Evolutionary conservation across 495 filamentous ascomycete species (phyloP).

Genomic region (Penicillium turbatum): DNA sequence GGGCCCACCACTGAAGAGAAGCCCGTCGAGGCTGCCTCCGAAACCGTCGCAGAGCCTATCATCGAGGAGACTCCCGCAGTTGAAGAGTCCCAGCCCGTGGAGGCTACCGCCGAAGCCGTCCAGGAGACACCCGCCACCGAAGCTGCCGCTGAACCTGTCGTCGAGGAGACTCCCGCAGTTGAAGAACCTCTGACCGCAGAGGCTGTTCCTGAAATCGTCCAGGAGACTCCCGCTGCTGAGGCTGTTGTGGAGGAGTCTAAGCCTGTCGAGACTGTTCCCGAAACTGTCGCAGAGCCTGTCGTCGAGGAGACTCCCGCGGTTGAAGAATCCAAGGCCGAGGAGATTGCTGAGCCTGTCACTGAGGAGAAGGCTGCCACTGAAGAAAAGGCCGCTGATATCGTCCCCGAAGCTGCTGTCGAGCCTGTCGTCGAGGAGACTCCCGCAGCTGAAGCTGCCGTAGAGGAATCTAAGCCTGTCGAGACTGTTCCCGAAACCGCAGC

Average conservation of each 20-base stretch:
- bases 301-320: constrained; percentile 13
- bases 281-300: not conserved
- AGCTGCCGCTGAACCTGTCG: not conserved
- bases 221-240: constrained; percentile 1
- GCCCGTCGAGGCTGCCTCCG: not conserved
- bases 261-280: constrained; percentile 8
- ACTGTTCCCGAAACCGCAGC: not conserved
- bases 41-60: not conserved
- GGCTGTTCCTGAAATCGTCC: too few species aligned
- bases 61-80: constrained; percentile 4
- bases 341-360: not conserved
- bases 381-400: constrained; percentile 4
- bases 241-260: constrained; percentile 4
- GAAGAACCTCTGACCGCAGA: too few species aligned
- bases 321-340: not conserved
- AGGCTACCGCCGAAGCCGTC: constrained; percentile 12
- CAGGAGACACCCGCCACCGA: constrained; percentile 2
- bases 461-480: not conserved
- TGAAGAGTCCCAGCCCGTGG: not conserved
- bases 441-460: not conserved
- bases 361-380: not conserved
- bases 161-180: constrained; percentile 5
- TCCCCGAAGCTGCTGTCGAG: constrained; percentile 1
- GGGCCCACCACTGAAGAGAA: not conserved
- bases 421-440: constrained; percentile 6